Base-by-base conservation (phyloP, 169 alveolate genomes). In the Cryptosporidium ubiquitum region DNA sequence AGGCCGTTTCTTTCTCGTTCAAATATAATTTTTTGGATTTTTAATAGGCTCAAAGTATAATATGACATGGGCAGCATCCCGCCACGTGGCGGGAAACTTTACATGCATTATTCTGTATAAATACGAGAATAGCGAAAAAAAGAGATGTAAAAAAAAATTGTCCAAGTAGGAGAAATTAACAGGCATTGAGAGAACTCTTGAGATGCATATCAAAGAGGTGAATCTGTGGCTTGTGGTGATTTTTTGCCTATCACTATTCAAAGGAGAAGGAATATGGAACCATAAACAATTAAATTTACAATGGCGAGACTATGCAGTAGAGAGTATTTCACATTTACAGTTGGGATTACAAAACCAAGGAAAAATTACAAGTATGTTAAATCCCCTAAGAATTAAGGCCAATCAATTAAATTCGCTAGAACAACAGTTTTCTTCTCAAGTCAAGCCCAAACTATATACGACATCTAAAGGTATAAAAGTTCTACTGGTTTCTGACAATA, bases 31-130 rank as follows among this genome's bases (percentile, higher is more conserved):
- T 6, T 47, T 14, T 47, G 3, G 55, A 47, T 47, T 47, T 47
- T 47, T 14, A 14, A 12, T 14, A 40, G 10, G 49, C 52, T 2
- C 20, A 14, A 2, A 14, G 55, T 47, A 47, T 1, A 35, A 35
- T 9, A 58, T 73, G 85, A 73, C 85, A 52, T 20, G 14, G 23
- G n/a, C 70, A 31, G 39, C 49, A 26, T 73, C n/a, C 85, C 85
- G 85, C 85, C 51, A 57, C 3, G 6, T 58, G 70, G 85, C 85
- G 85, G 85, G 42, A 73, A 73, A 33, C 33, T 73, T 73, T 73
- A 73, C 85, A 73, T 73, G 85, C 85, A 73, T 33, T 73, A 31
- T 39, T 69, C 20, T 44, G 29, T 31, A 71, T 71, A 31, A 69
- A 26, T 49, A 42, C 85, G 51, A 73, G 68, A 58, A 35, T 73